Evolutionary conservation across 306 rosid genomes (phyloP).

Genomic region (Carpinus viminea): DNA sequence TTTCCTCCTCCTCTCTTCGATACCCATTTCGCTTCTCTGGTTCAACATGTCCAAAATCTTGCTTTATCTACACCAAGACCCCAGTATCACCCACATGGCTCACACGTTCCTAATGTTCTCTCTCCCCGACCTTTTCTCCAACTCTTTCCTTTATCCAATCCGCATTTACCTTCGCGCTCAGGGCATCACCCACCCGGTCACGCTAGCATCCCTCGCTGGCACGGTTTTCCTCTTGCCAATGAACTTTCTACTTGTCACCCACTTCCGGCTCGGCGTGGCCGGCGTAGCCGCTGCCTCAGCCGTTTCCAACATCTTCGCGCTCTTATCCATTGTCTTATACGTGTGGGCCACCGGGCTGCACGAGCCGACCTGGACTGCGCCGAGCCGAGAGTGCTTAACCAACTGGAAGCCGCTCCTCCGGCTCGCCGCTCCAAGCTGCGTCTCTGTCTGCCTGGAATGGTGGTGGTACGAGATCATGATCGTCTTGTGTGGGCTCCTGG

Average conservation of each 20-base stretch:
- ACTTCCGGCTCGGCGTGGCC: slow-evolving; percentile 45
- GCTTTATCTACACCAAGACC: slow-evolving; percentile 45
- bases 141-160: slow-evolving; percentile 83
- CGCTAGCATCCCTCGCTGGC: slow-evolving; percentile 73
- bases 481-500: slow-evolving; percentile 65
- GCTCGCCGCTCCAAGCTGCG: slow-evolving; percentile 85
- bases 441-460: slow-evolving; percentile 93
- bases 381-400: slow-evolving; percentile 58
- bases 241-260: slow-evolving; percentile 38
- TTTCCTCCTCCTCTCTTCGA: slow-evolving; percentile 54
- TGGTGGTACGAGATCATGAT: slow-evolving; percentile 99
- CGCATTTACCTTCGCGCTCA: slow-evolving; percentile 92
- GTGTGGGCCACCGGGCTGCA: slow-evolving; percentile 47
- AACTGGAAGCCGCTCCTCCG: slow-evolving; percentile 69
- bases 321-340: slow-evolving; percentile 35
- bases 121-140: slow-evolving; percentile 79
- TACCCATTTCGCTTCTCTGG: slow-evolving; percentile 86
- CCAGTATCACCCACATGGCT: slow-evolving; percentile 45
- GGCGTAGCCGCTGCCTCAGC: slow-evolving; percentile 84
- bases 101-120: slow-evolving; percentile 57
- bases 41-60: slow-evolving; percentile 58
- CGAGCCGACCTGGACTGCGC: slow-evolving; percentile 58
- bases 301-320: slow-evolving; percentile 52
- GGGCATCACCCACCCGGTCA: slow-evolving; percentile 67
- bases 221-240: slow-evolving; percentile 54